Base-by-base conservation (phyloP, 2,329 filamentous ascomycete species). In the Leptographium lundbergii region DNA sequence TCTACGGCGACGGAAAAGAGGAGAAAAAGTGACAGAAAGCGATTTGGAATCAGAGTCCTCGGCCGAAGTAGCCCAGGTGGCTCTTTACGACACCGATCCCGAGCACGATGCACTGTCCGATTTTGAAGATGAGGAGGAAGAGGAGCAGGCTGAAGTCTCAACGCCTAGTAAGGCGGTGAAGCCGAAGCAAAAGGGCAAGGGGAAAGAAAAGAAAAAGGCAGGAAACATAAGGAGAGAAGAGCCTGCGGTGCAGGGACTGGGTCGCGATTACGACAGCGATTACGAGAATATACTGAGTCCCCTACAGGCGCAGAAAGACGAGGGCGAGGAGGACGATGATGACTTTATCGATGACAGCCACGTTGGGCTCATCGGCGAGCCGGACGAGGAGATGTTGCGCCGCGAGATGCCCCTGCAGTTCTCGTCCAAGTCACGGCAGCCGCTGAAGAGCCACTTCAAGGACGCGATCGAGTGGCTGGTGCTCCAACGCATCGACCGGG, bases 391-490 rank as follows among this genome's bases (percentile, higher is more conserved):
- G 6, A 60, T 67, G 54, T 68, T 75, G 13, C 62, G 63, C 9
- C 60, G 60, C 4, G 75, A 76, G 4, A 81, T 89, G 2, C 88
- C 88, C 0, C 74, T 91, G 1, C 75, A 87, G 65, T 90, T 89
- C 68, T 88, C 84, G 0, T 72, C 77, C 4, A 78, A 86, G 59
- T 79, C 82, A 0, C 82, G 84, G 62, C 84, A 85, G 64, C 86
- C 86, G 56, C 74, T 85, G 0, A 85, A 84, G 63, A 84, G 89
- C 47, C 81, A 91, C 56, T 92, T 92, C 73, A 81, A 80, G 54
- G 83, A 85, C 65, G 86, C 82, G 0, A 76, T 92, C 2, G 87
- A 90, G 67, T 92, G 88, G 88, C 86, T 91, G 72, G 84, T 92
- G 2, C 87, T 90, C 66, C 88, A 87, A 67, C 85, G 86, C 65